phyloP scores from a whole-genome alignment of 768 basidiomycete species.

The Pisolithus orientalis region DNA sequence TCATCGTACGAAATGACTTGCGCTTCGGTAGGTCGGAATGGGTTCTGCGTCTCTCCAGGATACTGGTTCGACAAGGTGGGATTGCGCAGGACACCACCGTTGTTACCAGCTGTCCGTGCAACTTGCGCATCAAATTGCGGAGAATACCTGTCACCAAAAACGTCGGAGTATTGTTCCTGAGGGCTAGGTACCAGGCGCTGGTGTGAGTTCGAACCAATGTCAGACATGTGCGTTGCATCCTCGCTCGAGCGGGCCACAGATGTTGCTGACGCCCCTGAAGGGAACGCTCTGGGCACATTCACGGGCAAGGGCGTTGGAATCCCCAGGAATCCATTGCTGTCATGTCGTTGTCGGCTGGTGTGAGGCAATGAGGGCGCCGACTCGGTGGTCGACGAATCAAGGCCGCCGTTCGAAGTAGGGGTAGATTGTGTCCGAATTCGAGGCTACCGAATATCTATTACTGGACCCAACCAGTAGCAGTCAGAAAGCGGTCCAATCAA shows the following conservation, averaged over 20 bases:
- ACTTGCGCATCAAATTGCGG: constrained; percentile 37
- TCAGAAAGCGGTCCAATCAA: constrained; percentile 18
- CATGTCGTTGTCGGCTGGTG: constrained; percentile 49
- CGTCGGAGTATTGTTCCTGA: constrained; percentile 27
- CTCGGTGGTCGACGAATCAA: constrained; percentile 59
- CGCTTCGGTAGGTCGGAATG: constrained; percentile 49
- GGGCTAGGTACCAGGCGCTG: constrained; percentile 37
- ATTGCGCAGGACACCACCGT: constrained; percentile 36
- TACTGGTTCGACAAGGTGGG: constrained; percentile 31
- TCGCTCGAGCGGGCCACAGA: constrained; percentile 46
- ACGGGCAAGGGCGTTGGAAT: constrained; percentile 70
- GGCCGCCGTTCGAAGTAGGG: constrained; percentile 43
- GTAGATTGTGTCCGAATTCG: constrained; percentile 68
- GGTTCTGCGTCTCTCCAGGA: constrained; percentile 46
- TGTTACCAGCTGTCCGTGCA: constrained; percentile 30
- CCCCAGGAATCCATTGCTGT: constrained; percentile 66
- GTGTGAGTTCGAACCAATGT: constrained; percentile 33
- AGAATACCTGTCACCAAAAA: constrained; percentile 14
- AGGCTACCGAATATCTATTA: constrained; percentile 71
- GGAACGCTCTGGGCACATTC: constrained; percentile 35
- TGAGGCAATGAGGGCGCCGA: constrained; percentile 35
- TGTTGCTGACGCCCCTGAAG: constrained; percentile 35
- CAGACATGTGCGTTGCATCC: constrained; percentile 30
- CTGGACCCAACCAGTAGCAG: constrained; percentile 11
- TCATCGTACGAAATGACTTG: constrained; percentile 35